These are phyloP conservation scores for Fraxinus pennsylvanica DNA, from an alignment of 257 asterid genomes.

Conservation along the genomic window DNA sequence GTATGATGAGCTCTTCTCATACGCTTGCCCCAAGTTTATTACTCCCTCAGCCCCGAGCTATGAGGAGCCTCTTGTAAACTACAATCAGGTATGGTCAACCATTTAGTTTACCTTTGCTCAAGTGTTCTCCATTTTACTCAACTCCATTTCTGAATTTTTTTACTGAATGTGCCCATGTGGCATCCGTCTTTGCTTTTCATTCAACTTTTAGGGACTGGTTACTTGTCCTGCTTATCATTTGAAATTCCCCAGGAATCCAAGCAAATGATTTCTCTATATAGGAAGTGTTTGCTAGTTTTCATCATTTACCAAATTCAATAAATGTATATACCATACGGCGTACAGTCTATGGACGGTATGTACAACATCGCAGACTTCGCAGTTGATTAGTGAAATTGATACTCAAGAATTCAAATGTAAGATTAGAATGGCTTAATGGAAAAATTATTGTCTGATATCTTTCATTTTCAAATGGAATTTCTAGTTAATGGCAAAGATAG, in stretches of 20 bases:
- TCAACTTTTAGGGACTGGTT: not conserved
- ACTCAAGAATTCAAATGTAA: not conserved
- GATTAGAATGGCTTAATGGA: not conserved
- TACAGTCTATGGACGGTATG: not conserved
- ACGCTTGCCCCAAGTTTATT: slow-evolving; percentile 97
- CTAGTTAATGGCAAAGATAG: not conserved
- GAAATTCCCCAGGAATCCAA: not conserved
- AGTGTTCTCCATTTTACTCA: not conserved
- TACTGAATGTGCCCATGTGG: not conserved
- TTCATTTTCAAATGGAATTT: not conserved
- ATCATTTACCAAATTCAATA: not conserved
- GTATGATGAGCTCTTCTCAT: slow-evolving; percentile 95
- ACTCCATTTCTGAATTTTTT: not conserved
- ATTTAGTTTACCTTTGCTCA: not conserved
- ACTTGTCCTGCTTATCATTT: not conserved
- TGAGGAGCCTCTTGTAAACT: slow-evolving; percentile 95
- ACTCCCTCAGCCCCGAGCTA: slow-evolving; percentile 95
- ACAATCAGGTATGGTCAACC: slow-evolving; percentile 72
- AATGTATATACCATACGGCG: not conserved
- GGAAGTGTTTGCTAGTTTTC: not conserved
- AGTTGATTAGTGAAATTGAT: not conserved
- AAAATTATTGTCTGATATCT: not conserved
- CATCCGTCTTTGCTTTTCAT: not conserved
- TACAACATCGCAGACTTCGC: not conserved
- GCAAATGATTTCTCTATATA: not conserved